These are phyloP conservation scores for Groenewaldozyma auringiensis DNA, from an alignment of 1,139 yeast species.

Conservation along the genomic window DNA sequence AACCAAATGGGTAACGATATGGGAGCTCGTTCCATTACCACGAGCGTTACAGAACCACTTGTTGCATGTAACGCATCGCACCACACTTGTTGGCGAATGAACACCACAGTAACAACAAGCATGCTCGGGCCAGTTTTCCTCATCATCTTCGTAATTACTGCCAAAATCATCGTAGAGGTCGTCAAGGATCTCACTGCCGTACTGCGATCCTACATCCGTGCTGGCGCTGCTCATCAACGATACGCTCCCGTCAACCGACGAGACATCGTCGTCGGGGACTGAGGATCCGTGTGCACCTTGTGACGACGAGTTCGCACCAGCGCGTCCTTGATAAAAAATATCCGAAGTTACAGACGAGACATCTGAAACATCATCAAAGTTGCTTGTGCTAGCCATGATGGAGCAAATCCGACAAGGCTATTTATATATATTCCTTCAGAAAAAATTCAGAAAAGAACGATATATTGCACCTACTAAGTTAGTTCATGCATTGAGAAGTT, in stretches of 20 bases:
- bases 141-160: conserved; percentile 7
- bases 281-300: conserved; percentile 15
- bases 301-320: conserved; percentile 4
- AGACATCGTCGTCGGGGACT: conserved; percentile 20
- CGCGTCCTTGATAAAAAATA: conserved; percentile 23
- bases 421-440: neutral
- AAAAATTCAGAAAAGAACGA: neutral
- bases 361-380: conserved; percentile 13
- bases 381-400: neutral
- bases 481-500: too few relatives aligned
- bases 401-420: neutral
- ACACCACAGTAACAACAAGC: conserved; percentile 62
- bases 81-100: conserved; percentile 56
- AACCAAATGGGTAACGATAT: conserved; percentile 80
- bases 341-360: conserved; percentile 25
- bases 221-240: conserved; percentile 2
- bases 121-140: conserved; percentile 25
- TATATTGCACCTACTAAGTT: too few relatives aligned
- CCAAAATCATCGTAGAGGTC: conserved; percentile 18
- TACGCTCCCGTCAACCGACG: conserved; percentile 13
- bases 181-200: conserved; percentile 5
- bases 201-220: neutral
- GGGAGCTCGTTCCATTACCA: conserved; percentile 55
- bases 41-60: conserved; percentile 92
- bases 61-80: conserved; percentile 68